Conservation (phyloP, 768 basidiomycete genomes). For the Leccinum subtestaceum region DNA sequence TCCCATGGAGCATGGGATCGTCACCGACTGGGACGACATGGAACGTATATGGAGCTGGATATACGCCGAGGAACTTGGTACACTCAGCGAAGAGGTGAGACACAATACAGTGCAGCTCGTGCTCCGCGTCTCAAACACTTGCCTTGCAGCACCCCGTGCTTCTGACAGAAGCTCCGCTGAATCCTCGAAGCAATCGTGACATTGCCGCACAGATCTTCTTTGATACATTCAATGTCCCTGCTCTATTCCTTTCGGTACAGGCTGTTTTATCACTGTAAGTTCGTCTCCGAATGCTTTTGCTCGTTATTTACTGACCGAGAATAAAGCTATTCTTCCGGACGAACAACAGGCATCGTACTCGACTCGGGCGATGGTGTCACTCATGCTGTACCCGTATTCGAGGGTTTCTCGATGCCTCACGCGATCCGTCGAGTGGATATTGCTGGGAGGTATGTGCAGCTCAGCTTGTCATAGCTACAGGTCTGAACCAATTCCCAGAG, state of each 20-base stretch:
- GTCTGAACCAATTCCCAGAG: conserved; percentile 46
- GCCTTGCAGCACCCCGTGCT: conserved; percentile 85
- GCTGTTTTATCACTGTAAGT: conserved; percentile 93
- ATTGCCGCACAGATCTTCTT: conserved; percentile 98
- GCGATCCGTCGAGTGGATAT: conserved; percentile 95
- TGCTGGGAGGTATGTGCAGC: conserved; percentile 73
- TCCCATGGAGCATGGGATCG: conserved; percentile 98
- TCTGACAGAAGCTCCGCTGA: conserved; percentile 95
- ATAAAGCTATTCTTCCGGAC: conserved; percentile 90
- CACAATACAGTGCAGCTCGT: background rate
- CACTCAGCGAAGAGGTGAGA: conserved; percentile 91
- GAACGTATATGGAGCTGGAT: conserved; percentile 99
- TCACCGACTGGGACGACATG: conserved; percentile 99
- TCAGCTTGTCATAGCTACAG: background rate
- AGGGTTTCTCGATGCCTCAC: conserved; percentile 99
- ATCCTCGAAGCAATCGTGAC: conserved; percentile 94
- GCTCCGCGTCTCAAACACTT: conserved; percentile 9
- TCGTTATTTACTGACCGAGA: conserved; percentile 11
- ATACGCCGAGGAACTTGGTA: conserved; percentile 92
- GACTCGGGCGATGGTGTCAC: conserved; percentile 99
- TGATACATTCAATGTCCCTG: conserved; percentile 99
- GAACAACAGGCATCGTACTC: conserved; percentile 98
- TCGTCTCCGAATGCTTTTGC: background rate
- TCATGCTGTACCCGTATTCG: conserved; percentile 97
- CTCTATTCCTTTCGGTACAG: conserved; percentile 94